Base-by-base conservation (phyloP, 1,284 basidiomycete species). In the Melanopsichium pennsylvanicum region DNA sequence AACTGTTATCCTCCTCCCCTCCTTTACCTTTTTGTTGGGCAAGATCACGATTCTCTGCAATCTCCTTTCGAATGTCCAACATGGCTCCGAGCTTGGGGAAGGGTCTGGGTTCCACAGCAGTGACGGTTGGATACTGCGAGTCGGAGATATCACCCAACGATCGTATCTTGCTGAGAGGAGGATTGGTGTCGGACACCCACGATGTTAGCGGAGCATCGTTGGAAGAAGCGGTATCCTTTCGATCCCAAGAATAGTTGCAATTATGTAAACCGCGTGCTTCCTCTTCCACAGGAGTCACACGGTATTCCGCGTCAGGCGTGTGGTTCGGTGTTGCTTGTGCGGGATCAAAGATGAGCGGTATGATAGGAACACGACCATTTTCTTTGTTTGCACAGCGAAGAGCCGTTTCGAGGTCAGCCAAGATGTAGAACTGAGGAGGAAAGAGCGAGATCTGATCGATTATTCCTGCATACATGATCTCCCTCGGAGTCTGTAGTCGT, bases 371-470 rank as follows among this genome's bases (percentile, higher is more conserved):
- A 4, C 38, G 35, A 3, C 60, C 50, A n/a, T n/a, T n/a, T 12
- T 35, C 31, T 1, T 29, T 2, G 9, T 38, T 43, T 4, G 49
- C 4, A 10, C 58, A 37, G 15, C 55, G 32, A 6, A 75, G 35
- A 5, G 63, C 60, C 3, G 71, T 32, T 23, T 73, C 68, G 21
- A 75, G 50, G 27, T 75, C 74, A 16, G 74, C 70, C 1, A 75
- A 67, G 34, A 74, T 70, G 52, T 78, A 78, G 52, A 74, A 75
- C 27, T 78, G 75, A 3, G 75, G 75, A 5, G 75, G 75, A 50
- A 72, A 76, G 38, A 78, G 55, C 2, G 71, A 55, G 42, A 76
- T 58, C 39, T 70, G 47, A 31, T 78, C 72, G 25, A 55, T 56
- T 38, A 76, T 57, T 2, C 68, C 72, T 11, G 55, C 55, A n/a